A percentile compares a stretch with the other conserved stretches of the same genome.
These are phyloP conservation scores for Russula compacta DNA, from an alignment of 768 basidiomycete species.

Conservation along the genomic window DNA sequence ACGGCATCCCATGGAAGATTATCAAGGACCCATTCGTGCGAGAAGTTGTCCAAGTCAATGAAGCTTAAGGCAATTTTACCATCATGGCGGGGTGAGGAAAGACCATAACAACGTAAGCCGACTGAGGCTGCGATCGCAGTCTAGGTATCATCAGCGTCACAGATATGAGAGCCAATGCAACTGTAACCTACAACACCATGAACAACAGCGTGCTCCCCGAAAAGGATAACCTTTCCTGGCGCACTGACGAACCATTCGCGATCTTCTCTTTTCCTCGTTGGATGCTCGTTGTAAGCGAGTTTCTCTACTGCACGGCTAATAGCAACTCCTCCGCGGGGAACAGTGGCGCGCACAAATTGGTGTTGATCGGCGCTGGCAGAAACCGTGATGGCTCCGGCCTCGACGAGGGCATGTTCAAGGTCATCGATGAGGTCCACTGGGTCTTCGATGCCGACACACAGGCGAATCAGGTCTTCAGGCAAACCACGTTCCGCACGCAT, in stretches of 20 bases:
- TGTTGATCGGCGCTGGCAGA: slow-evolving; percentile 39
- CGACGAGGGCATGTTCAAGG: slow-evolving; percentile 84
- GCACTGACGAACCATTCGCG: slow-evolving; percentile 85
- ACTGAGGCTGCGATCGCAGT: slow-evolving; percentile 94
- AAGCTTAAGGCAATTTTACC: slow-evolving; percentile 67
- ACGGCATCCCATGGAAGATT: slow-evolving; percentile 73
- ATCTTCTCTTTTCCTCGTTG: slow-evolving; percentile 28
- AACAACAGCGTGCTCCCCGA: slow-evolving; percentile 98
- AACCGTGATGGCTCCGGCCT: slow-evolving; percentile 78
- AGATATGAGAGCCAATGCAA: slow-evolving; percentile 3
- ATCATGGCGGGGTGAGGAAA: slow-evolving; percentile 67
- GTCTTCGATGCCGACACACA: slow-evolving; percentile 98
- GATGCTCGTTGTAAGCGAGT: slow-evolving; percentile 36
- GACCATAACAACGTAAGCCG: slow-evolving; percentile 89
- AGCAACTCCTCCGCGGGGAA: slow-evolving; percentile 25
- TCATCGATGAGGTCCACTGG: slow-evolving; percentile 88
- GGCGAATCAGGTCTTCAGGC: slow-evolving; percentile 96
- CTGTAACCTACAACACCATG: slow-evolving; percentile 76
- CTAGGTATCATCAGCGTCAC: slow-evolving; percentile 30
- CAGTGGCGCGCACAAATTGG: slow-evolving; percentile 41
- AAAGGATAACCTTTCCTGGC: slow-evolving; percentile 95
- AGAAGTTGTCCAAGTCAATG: slow-evolving; percentile 68
- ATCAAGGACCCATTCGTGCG: slow-evolving; percentile 72
- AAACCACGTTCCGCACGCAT: slow-evolving; percentile 93
- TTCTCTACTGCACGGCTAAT: slow-evolving; percentile 61